A percentile compares a stretch with the other conserved stretches of the same genome.
phyloP scores from a whole-genome alignment of 169 alveolate species.

The Ichthyophthirius multifiliis region DNA sequence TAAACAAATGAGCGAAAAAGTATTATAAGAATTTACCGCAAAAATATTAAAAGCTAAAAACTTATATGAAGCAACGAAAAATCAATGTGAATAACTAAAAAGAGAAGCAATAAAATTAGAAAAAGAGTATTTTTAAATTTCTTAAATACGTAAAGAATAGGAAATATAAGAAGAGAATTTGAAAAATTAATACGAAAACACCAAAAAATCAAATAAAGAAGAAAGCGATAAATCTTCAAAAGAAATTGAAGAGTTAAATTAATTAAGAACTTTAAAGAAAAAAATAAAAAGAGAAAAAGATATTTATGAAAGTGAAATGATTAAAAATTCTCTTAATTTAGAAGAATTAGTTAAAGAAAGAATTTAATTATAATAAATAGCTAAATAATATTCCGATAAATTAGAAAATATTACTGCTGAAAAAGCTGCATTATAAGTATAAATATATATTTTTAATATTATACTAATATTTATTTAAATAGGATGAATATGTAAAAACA shows the following conservation, averaged over 20 bases:
- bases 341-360: conserved; percentile 16
- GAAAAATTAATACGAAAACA: background rate
- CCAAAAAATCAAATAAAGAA: background rate
- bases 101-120: conserved; percentile 8
- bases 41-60: conserved; percentile 12
- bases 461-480: background rate
- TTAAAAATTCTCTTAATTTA: background rate
- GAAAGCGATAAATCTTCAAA: background rate
- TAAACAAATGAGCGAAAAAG: background rate
- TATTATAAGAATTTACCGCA: background rate
- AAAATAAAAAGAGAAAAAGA: conserved; percentile 11
- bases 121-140: conserved; percentile 3
- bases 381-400: conserved; percentile 6
- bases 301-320: background rate
- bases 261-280: background rate
- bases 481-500: background rate
- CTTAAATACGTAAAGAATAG: background rate
- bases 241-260: background rate
- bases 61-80: conserved; percentile 3
- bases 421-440: background rate
- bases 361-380: background rate
- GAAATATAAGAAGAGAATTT: background rate
- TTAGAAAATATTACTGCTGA: conserved; percentile 2
- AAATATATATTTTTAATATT: background rate
- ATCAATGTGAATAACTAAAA: background rate